Base-by-base conservation (phyloP, 169 alveolate genomes). In the Eimeria zaria region DNA sequence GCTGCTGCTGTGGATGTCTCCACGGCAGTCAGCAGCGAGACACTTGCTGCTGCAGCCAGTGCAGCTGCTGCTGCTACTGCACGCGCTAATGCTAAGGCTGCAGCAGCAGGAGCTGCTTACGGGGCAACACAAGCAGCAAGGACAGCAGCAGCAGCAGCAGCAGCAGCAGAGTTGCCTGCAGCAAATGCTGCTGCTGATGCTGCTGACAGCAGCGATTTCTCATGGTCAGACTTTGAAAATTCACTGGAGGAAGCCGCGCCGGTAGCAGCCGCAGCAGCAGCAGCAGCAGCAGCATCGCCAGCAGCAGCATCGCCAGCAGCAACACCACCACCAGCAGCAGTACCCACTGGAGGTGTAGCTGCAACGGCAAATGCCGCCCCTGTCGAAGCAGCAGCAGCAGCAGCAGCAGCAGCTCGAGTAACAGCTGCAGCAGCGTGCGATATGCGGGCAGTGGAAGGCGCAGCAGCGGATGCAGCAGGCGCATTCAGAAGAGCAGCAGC, bases 91-190 rank as follows among this genome's bases (percentile, higher is more conserved):
- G 87, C 87, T 12, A 76, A 41, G 55, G 87, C 87, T 36, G 87
- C 87, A 76, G 87, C 87, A 27, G 87, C 87, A 33, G 87, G 87
- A 6, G 87, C 87, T 44, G 87, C 87, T 14, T 76, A 76, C 64
- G 62, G 27, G 39, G 87, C 87, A 36, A 22, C 87, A 33, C 62
- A 76, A 41, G 87, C 87, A 76, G 87, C 87, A 46, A 76, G 87
- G 16, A 39, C 64, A 44, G 87, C 87, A 46, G 87, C 87, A 76
- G 87, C 87, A 41, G 87, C 87, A 22, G 36, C 87, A 41, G 87
- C 87, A 2, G 87, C 87, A 7, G 87, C 87, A 76, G 48, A n/a
- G 12, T n/a, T n/a, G n/a, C n/a, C n/a, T n/a, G 44, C n/a, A 2
- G 62, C 62, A 36, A 20, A 3, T 44, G 87, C 53, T 41, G 39